These are phyloP conservation scores for Keqinozyma sinolaborantium DNA, from an alignment of 1,139 yeast species.

Conservation along the genomic window DNA sequence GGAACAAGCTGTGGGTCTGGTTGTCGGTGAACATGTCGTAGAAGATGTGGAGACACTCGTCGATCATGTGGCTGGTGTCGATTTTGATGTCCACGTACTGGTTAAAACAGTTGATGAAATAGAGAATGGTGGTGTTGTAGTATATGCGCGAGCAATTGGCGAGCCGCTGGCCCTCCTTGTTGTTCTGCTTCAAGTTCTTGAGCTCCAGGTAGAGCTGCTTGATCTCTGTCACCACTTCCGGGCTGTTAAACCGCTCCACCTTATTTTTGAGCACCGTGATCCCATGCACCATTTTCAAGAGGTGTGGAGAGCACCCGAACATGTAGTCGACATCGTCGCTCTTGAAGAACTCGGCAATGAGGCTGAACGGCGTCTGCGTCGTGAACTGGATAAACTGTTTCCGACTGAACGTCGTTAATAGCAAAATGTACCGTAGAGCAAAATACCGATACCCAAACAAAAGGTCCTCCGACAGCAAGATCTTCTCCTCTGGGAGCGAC, in stretches of 20 bases:
- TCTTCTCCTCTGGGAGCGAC: conserved; percentile 11
- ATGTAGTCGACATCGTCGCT: conserved; percentile 17
- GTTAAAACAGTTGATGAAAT: conserved; percentile 6
- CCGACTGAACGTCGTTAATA: conserved; percentile 18
- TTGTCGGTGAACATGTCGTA: background rate
- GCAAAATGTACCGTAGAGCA: conserved; percentile 18
- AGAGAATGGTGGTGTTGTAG: conserved; percentile 7
- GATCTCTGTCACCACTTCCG: background rate
- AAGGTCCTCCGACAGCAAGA: conserved; percentile 14
- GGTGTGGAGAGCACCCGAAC: conserved; percentile 26
- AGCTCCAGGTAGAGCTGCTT: background rate
- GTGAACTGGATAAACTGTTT: conserved; percentile 10
- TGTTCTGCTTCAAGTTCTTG: background rate
- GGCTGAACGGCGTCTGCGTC: conserved; percentile 16
- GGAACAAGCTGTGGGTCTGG: conserved; percentile 10
- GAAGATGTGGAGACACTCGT: background rate
- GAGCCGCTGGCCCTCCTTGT: conserved; percentile 1
- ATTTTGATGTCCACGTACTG: background rate
- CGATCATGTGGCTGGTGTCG: background rate
- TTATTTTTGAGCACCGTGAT: conserved; percentile 13
- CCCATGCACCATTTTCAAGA: conserved; percentile 15
- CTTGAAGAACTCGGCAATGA: conserved; percentile 16
- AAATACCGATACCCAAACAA: conserved; percentile 24
- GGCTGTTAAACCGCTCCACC: background rate
- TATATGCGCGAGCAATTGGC: conserved; percentile 8